Evolutionary conservation across 2,329 filamentous ascomycete genomes (phyloP).

Genomic region (Akanthomyces dipterigenus): DNA sequence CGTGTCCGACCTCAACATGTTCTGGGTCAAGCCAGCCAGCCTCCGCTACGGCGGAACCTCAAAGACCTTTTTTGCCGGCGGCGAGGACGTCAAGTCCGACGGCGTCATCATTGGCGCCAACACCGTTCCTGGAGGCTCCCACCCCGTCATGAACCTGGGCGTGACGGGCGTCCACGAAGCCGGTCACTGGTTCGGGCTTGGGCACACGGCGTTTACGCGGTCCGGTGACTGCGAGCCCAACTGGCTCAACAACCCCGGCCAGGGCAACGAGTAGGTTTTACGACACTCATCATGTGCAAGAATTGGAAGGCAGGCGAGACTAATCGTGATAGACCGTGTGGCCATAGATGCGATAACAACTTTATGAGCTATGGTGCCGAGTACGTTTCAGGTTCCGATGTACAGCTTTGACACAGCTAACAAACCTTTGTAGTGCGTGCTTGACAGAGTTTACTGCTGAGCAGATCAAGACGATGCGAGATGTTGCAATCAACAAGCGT

Average conservation of each 20-base stretch:
- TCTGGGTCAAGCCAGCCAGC: not conserved
- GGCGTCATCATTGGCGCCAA: not conserved
- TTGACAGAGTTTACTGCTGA: not conserved
- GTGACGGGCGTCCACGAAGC: not conserved
- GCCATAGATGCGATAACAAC: not conserved
- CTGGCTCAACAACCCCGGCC: not conserved
- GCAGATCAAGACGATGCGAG: not conserved
- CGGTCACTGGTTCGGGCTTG: not conserved
- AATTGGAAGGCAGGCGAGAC: not conserved
- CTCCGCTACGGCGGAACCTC: not conserved
- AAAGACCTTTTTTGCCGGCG: not conserved
- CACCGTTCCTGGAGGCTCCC: not conserved
- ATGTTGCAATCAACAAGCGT: not conserved
- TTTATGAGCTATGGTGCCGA: not conserved
- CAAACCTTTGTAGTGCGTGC: not conserved
- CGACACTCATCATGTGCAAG: too few relatives aligned
- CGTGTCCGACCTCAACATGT: not conserved
- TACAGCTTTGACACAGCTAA: not conserved
- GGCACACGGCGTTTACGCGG: not conserved
- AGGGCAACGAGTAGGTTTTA: not conserved
- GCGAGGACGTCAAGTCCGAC: too few relatives aligned
- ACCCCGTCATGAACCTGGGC: not conserved
- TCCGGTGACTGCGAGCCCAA: not conserved
- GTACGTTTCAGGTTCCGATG: not conserved
- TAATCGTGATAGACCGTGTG: not conserved